Evolutionary conservation across 2,329 filamentous ascomycete genomes (phyloP).

Genomic region (Lizonia empirigonia): DNA sequence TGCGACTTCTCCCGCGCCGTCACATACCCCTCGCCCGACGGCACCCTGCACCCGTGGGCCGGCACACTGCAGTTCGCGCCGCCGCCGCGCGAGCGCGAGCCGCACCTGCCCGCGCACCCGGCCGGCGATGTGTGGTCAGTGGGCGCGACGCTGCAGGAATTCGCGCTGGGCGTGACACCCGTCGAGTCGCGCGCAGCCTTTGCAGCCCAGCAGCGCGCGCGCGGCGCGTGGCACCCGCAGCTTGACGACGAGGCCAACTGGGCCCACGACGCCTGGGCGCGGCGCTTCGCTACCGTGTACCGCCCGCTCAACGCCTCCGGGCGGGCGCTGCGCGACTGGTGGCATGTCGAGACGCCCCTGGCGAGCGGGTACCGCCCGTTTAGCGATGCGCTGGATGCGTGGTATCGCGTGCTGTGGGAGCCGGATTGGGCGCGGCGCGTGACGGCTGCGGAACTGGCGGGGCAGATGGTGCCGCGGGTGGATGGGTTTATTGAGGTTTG

Average conservation of each 20-base stretch:
- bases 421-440: not conserved
- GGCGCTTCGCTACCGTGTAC: not conserved
- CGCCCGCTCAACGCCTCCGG: not conserved
- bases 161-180: conserved; percentile 20
- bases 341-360: not conserved
- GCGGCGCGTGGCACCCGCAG: not conserved
- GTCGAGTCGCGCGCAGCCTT: conserved; percentile 5
- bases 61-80: conserved; percentile 26
- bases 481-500: not conserved
- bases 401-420: conserved; percentile 1
- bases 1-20: conserved; percentile 27
- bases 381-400: not conserved
- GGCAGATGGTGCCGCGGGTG: not conserved
- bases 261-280: not conserved
- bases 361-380: not conserved
- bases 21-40: not conserved
- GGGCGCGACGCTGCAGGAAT: conserved; percentile 27
- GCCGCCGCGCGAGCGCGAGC: conserved; percentile 12
- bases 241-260: not conserved
- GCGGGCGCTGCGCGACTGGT: too few species aligned
- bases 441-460: not conserved
- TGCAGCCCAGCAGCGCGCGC: not conserved
- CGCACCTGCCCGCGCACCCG: conserved; percentile 10
- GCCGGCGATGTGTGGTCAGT: conserved; percentile 30
- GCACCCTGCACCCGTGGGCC: not conserved